Percentiles rank a stretch among this genome's conserved stretches.
phyloP scores from a whole-genome alignment of 139 green algal species.

The Desmodesmus armatus region DNA sequence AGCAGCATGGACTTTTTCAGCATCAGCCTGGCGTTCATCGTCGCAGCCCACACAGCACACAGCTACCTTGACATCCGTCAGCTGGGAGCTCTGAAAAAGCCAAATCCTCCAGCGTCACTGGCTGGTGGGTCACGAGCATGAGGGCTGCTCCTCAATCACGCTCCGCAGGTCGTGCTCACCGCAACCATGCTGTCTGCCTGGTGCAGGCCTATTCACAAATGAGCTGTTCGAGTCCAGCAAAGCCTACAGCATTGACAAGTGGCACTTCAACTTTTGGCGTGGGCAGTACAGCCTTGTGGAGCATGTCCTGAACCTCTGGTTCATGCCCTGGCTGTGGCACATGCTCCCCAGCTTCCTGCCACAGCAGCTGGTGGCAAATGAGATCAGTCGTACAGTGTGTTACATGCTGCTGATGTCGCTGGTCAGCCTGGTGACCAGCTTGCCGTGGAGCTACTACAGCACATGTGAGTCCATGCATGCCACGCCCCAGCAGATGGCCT shows the following conservation, averaged over 20 bases:
- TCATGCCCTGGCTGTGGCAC: conserved; percentile 27
- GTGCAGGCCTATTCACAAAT: conserved; percentile 42
- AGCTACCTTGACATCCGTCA: conserved; percentile 70
- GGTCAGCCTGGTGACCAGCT: conserved; percentile 54
- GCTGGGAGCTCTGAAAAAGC: conserved; percentile 45
- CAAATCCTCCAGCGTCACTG: neutral
- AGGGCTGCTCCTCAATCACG: too few species aligned
- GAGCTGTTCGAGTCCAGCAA: conserved; percentile 70
- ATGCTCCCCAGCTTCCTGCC: neutral
- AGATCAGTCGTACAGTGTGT: conserved; percentile 62
- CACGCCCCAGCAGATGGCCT: too few species aligned
- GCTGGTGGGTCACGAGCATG: neutral
- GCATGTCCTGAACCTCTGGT: conserved; percentile 44
- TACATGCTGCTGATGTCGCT: conserved; percentile 66
- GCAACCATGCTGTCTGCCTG: neutral
- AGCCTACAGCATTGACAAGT: conserved; percentile 82
- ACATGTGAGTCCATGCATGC: too few species aligned
- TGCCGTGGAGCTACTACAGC: conserved; percentile 84
- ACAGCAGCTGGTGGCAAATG: neutral
- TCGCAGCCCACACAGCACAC: conserved; percentile 60
- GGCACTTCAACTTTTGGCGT: conserved; percentile 57
- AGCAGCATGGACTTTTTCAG: too few species aligned
- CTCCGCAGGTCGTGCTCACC: neutral
- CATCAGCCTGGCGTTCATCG: conserved; percentile 66
- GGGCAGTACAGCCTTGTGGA: conserved; percentile 55